Base-by-base conservation (phyloP, 1,284 basidiomycete species). In the Ganoderma lingzhi region DNA sequence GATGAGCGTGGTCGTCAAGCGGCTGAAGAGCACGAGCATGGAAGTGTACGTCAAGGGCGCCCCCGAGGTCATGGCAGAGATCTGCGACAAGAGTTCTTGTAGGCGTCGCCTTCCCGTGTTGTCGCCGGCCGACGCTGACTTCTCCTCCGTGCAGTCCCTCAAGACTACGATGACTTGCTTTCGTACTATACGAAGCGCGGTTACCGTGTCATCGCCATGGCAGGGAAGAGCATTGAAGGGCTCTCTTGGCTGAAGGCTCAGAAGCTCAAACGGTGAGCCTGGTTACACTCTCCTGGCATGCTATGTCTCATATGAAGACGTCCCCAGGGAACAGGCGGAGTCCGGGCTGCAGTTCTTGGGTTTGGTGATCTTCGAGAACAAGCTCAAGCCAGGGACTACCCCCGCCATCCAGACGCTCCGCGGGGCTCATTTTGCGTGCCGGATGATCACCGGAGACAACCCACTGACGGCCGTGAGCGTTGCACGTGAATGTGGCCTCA, bases 391-490 rank as follows among this genome's bases (percentile, higher is more conserved):
- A 6, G 96, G 94, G 10, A 98, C 98, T 0, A 86, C 95, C 0
- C 94, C 96, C 23, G 96, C 95, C 28, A 98, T 99, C 68, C 93
- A 95, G 71, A 93, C 92, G 0, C 87, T 99, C 19, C 91, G 95
- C 67, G 86, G 89, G 12, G 98, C 98, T 0, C 96, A 98, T 82
- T 86, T 99, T 53, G 93, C 95, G 10, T 97, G 96, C 76, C 88
- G 97, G 73, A 99, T 99, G 98, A 97, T 98, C 67, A 99, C 98
- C 0, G 98, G 98, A 10, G 98, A 99, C 80, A 99, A 99, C 76
- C 92, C 97, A 41, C 86, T 98, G 55, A 99, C 98, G 1, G 98
- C 98, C 2, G 95, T 99, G 76, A 97, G 95, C 75, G 98, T 99
- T 41, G 98, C 96, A 14, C 87, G 97, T 70, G 98, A 99, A 82